phyloP scores from a whole-genome alignment of 164 flowering plant species.

The Annona squamosa region DNA sequence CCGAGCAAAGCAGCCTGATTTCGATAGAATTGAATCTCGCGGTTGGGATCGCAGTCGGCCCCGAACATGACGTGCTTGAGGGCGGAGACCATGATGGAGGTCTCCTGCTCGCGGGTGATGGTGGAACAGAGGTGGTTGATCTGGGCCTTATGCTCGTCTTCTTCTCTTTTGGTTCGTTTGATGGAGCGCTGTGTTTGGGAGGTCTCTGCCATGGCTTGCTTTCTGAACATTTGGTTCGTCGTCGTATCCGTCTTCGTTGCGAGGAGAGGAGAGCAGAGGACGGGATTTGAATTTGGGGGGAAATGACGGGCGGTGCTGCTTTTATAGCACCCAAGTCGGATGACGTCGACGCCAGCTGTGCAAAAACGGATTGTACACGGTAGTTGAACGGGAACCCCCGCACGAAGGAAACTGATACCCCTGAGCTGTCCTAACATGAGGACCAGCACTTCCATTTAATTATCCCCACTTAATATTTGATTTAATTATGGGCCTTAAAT shows the following conservation, averaged over 20 bases:
- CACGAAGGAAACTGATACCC: not conserved
- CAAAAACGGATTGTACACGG: conserved; percentile 3
- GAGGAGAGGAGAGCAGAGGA: not conserved
- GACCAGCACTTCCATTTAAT: too few relatives aligned
- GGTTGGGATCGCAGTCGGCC: not conserved
- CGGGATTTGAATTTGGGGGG: not conserved
- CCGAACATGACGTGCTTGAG: conserved; percentile 7
- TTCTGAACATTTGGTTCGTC: not conserved
- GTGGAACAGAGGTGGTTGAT: not conserved
- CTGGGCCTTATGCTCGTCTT: not conserved
- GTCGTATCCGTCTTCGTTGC: not conserved
- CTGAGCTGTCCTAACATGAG: too few relatives aligned
- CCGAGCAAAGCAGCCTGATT: not conserved
- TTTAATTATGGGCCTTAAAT: too few relatives aligned
- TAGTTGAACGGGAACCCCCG: not conserved
- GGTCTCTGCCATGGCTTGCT: not conserved
- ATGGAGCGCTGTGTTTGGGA: not conserved
- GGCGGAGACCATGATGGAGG: conserved; percentile 3
- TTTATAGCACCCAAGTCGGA: not conserved
- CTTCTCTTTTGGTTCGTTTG: conserved; percentile 2
- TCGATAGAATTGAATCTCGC: not conserved
- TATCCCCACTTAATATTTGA: too few relatives aligned
- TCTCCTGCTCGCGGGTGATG: conserved; percentile 1
- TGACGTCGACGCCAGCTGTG: not conserved
- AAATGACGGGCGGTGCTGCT: not conserved